Evolutionary conservation across 140 eudicot genomes (phyloP), one percentile per base, ranked within the genome.

Genomic region (Flaveria floridana): DNA sequence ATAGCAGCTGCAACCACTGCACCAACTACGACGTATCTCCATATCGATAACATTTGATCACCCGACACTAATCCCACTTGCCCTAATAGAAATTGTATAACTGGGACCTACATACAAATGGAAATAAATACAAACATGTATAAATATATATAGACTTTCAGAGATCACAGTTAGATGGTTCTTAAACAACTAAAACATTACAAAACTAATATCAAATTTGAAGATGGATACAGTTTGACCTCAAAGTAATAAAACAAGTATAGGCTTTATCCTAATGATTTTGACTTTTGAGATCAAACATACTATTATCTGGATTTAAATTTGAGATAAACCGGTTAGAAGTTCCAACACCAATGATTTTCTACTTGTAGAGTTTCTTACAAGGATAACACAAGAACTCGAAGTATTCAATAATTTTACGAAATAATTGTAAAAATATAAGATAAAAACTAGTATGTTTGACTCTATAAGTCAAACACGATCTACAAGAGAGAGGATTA

Each of bases 1-100:
- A 92, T 82, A 6, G 98, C 98, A 6, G 98, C 96, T 37, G 95
- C 98, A 73, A 90, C 79, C 46, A 92, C 98, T 0, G 98, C 85
- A 2, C 98, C 98, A 19, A 92, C 98, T n/a, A 92, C 98, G 20
- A 92, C 96, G 2, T 92, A 92, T 92, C 97, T 87, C 97, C 97
- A 92, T 12, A 92, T 83, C 0, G 97, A 92, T 63, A 92, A 82
- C 98, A 92, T 92, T 84, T 92, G 96, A 63, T 89, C 84, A 44
- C 96, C 87, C 1, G 95, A 74, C 21, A 92, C 96, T 57, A 92
- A 62, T 15, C 98, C 98, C 67, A 79, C 81, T 92, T 92, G 98
- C 42, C 98, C 98, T 37, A 92, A 78, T 20, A 92, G 80, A 37
- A 92, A 89, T 74, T 92, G 98, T 75, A 92, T 80, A 13, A 92